Conservation (phyloP, 2,329 filamentous ascomycete genomes). For the Pyrenochaeta sp. region DNA sequence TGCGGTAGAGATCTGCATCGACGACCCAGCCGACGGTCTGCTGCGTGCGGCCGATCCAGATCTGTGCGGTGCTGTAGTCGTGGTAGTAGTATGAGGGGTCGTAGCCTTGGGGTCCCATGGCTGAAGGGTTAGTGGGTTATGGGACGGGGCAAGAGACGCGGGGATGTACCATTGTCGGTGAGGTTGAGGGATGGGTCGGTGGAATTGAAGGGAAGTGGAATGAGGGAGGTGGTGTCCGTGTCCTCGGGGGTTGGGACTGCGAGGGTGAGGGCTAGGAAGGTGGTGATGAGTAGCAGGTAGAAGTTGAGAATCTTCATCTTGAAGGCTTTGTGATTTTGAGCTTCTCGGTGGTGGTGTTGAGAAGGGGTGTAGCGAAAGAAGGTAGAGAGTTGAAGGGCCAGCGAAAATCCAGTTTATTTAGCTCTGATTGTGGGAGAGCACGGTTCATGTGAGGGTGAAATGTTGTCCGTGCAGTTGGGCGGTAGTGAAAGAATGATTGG, state of each 20-base stretch:
- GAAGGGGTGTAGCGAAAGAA: no score
- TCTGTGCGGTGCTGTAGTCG: constrained; percentile 3
- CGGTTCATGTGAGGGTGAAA: no score
- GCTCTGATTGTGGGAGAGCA: no score
- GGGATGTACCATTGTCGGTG: background rate
- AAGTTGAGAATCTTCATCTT: constrained; percentile 2
- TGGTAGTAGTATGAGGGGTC: constrained; percentile 3
- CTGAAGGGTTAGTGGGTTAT: background rate
- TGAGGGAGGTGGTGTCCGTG: background rate
- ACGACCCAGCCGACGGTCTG: background rate
- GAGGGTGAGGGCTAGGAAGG: background rate
- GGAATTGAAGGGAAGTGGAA: background rate
- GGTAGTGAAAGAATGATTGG: no score
- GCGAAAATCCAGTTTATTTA: no score
- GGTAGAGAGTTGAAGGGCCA: no score
- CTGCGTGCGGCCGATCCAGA: constrained; percentile 3
- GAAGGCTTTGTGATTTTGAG: no score
- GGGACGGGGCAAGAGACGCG: background rate
- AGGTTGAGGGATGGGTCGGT: background rate
- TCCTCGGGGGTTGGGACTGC: background rate
- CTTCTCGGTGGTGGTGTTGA: no score
- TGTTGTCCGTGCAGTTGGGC: no score
- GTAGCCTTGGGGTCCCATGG: background rate
- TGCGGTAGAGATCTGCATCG: background rate
- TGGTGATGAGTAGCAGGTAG: background rate